Evolutionary conservation across 225 moss, liverwort and hornwort genomes (phyloP).

Genomic region (Antitrichia curtipendula): DNA sequence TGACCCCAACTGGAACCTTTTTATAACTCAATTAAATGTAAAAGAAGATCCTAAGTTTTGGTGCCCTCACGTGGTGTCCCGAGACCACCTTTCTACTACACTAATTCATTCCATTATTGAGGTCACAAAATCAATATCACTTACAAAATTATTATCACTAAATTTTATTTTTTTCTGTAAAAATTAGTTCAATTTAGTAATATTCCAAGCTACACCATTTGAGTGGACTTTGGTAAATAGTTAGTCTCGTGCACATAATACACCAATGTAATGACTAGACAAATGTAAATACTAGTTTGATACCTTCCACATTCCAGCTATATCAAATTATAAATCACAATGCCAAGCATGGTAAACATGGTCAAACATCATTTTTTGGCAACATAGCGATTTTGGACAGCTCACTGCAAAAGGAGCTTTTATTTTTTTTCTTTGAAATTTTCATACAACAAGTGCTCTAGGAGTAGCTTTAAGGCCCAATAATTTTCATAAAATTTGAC

Average conservation of each 20-base stretch:
- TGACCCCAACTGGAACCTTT: background rate
- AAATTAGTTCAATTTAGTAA: background rate
- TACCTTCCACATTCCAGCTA: background rate
- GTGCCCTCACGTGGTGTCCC: background rate
- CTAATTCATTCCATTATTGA: background rate
- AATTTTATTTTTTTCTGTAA: background rate
- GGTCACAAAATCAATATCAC: background rate
- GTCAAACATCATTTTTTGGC: too few species aligned
- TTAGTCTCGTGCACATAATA: accelerated
- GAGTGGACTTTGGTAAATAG: background rate
- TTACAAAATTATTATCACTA: background rate
- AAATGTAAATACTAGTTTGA: background rate
- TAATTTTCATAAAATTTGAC: too few species aligned
- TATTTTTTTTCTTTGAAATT: too few species aligned
- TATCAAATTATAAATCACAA: background rate
- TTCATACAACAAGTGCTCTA: too few species aligned
- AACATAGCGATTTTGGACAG: too few species aligned
- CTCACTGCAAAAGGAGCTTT: too few species aligned
- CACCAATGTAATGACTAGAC: background rate
- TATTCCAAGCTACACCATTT: background rate
- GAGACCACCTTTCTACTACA: background rate
- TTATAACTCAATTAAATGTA: background rate
- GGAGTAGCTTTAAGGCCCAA: too few species aligned
- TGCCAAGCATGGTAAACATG: accelerated
- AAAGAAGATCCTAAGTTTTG: background rate